Evolutionary conservation across 768 basidiomycete genomes (phyloP).

Genomic region (Macrolepiota fuliginosa): DNA sequence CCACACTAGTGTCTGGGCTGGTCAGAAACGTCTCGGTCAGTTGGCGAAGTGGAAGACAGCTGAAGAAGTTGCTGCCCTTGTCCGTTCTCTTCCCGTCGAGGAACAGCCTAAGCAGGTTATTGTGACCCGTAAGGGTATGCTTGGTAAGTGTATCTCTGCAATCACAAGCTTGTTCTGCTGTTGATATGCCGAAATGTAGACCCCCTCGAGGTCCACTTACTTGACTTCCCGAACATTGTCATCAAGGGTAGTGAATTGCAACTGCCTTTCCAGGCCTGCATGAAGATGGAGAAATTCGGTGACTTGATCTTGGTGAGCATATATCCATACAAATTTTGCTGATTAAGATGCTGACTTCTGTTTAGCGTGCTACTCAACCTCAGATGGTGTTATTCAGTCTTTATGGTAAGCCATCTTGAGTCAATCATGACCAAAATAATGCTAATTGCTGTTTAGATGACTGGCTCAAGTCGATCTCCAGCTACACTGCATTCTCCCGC

Average conservation of each 20-base stretch:
- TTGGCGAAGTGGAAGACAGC: constrained; percentile 99
- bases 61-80: constrained; percentile 98
- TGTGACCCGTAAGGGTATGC: constrained; percentile 99
- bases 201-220: constrained; percentile 95
- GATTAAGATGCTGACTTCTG: constrained; percentile 13
- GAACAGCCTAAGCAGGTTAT: constrained; percentile 99
- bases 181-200: constrained; percentile 39
- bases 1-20: constrained; percentile 99
- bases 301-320: constrained; percentile 80
- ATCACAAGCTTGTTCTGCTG: neutral
- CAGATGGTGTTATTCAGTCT: constrained; percentile 99
- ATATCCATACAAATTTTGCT: neutral
- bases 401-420: constrained; percentile 54
- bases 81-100: constrained; percentile 98
- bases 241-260: constrained; percentile 99
- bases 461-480: constrained; percentile 98
- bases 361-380: constrained; percentile 90
- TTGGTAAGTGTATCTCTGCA: constrained; percentile 51
- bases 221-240: constrained; percentile 99
- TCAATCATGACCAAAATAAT: neutral
- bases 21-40: constrained; percentile 99
- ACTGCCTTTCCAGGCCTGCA: constrained; percentile 98
- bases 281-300: constrained; percentile 99
- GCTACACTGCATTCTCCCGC: constrained; percentile 98
- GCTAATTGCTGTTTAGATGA: constrained; percentile 57